phyloP scores from a whole-genome alignment of 73 alveolate genomes.

The Chromera velia region DNA sequence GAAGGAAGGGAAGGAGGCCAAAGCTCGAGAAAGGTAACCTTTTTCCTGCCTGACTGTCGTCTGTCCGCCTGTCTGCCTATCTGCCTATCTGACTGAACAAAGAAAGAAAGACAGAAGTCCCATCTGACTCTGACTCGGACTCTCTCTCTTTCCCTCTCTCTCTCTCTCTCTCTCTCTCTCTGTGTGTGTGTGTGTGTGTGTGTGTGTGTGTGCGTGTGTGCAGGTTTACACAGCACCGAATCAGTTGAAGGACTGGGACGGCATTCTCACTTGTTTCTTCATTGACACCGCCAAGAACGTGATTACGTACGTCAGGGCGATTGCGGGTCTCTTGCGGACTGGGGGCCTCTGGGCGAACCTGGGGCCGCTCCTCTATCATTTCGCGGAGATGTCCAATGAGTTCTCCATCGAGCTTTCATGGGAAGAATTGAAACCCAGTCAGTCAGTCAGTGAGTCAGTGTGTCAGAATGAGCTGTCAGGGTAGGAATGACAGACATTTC shows the following conservation, averaged over 20 bases:
- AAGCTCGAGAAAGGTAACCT: no score
- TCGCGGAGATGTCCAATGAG: constrained; percentile 48
- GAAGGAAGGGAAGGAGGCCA: no score
- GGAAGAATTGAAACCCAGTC: constrained; percentile 51
- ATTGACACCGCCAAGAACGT: constrained; percentile 93
- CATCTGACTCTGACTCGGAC: no score
- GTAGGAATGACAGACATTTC: no score
- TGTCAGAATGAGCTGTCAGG: background rate
- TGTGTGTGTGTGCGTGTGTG: constrained; percentile 3
- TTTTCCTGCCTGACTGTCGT: no score
- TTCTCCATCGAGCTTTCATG: constrained; percentile 57
- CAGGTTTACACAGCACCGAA: background rate
- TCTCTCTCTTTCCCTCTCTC: no score
- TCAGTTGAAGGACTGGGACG: constrained; percentile 60
- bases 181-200: no score
- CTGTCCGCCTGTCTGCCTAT: background rate
- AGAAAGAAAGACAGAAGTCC: no score
- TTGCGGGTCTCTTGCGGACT: constrained; percentile 69
- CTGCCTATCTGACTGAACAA: background rate
- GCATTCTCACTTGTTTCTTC: constrained; percentile 86
- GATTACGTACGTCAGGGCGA: constrained; percentile 81
- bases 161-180: no score
- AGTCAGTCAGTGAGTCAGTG: background rate
- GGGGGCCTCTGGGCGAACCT: constrained; percentile 61
- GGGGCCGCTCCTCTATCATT: constrained; percentile 59